phyloP scores from a whole-genome alignment of 176 grass and related monocot species.

The Oryza nivara region DNA sequence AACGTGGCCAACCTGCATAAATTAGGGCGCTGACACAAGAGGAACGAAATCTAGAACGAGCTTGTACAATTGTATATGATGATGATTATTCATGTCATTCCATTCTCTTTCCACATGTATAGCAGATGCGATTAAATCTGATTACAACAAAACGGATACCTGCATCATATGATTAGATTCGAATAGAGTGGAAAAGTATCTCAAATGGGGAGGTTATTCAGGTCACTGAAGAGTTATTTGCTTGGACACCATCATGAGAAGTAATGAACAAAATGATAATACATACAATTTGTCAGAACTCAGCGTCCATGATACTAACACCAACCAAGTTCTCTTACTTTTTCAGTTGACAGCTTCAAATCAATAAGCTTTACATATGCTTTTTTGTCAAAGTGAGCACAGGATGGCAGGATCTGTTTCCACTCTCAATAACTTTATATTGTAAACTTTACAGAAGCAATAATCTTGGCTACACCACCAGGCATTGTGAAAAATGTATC shows the following conservation, averaged over 20 bases:
- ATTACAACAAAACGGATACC: too few species aligned
- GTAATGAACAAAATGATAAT: not conserved
- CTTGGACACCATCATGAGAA: not conserved
- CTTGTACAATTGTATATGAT: too few species aligned
- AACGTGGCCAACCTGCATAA: too few species aligned
- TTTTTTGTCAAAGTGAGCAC: not conserved
- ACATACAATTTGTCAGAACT: not conserved
- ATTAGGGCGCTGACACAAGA: too few species aligned
- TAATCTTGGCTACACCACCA: conserved; percentile 37
- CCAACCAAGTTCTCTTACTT: too few species aligned
- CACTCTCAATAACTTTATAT: conserved; percentile 20
- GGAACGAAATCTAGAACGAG: too few species aligned
- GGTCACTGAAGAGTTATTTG: too few species aligned
- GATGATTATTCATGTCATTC: too few species aligned
- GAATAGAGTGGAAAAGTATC: not conserved
- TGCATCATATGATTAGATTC: too few species aligned
- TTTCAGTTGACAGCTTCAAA: not conserved
- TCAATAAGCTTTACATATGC: not conserved
- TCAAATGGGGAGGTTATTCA: not conserved
- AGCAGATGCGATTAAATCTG: too few species aligned
- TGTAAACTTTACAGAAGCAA: conserved; percentile 45
- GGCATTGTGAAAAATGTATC: not conserved
- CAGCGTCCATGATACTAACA: not conserved
- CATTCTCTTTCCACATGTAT: too few species aligned
- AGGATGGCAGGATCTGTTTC: not conserved